These are phyloP conservation scores for Lindgomyces ingoldianus DNA, from an alignment of 495 filamentous ascomycete species.

Conservation along the genomic window DNA sequence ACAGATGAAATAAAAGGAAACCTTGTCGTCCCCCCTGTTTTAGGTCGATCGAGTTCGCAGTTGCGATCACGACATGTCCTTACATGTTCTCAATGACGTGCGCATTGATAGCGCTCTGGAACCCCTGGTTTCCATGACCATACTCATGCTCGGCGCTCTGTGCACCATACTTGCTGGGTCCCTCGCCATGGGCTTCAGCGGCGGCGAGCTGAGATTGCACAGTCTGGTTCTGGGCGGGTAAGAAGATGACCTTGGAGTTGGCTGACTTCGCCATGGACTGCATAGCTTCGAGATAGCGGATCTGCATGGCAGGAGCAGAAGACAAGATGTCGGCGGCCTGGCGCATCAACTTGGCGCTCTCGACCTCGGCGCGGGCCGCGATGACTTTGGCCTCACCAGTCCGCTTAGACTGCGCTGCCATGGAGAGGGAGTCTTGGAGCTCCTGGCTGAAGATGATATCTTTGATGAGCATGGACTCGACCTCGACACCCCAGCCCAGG, in stretches of 20 bases:
- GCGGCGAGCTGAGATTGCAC: constrained; percentile 52
- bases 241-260: constrained; percentile 95
- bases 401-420: constrained; percentile 99
- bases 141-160: constrained; percentile 50
- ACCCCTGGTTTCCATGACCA: constrained; percentile 56
- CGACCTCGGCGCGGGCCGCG: constrained; percentile 93
- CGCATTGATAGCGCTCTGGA: constrained; percentile 82
- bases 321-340: constrained; percentile 95
- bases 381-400: constrained; percentile 99
- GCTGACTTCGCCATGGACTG: constrained; percentile 97
- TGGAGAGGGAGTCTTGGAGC: constrained; percentile 94
- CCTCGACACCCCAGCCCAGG: constrained; percentile 88
- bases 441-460: constrained; percentile 98
- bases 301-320: constrained; percentile 97
- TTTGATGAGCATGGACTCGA: constrained; percentile 99
- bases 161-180: constrained; percentile 56
- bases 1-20: neutral
- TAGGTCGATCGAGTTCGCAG: too few relatives aligned
- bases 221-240: constrained; percentile 60
- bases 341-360: constrained; percentile 89
- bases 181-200: constrained; percentile 61
- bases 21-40: neutral
- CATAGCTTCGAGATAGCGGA: constrained; percentile 94
- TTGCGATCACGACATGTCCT: too few relatives aligned
- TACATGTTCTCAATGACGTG: constrained; percentile 86